These are phyloP conservation scores for Aaosphaeria pasadenensis DNA, from an alignment of 2,329 filamentous ascomycete genomes.

Conservation along the genomic window DNA sequence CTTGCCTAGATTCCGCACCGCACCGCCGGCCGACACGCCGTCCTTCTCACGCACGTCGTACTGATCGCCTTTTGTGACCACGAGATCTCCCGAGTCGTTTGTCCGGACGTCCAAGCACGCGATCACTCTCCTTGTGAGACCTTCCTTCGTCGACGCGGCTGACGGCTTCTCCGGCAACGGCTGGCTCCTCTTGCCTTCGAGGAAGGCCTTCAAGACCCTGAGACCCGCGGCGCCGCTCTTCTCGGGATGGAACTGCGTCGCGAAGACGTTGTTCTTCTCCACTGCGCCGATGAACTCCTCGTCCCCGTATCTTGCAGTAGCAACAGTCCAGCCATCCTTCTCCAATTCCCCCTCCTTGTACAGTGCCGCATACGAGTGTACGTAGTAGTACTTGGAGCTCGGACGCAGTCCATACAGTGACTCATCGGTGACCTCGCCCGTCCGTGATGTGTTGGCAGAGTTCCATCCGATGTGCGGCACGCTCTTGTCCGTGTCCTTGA, in stretches of 20 bases:
- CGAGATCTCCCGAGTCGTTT: slow-evolving; percentile 90
- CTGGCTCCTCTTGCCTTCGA: slow-evolving; percentile 65
- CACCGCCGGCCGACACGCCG: slow-evolving; percentile 51
- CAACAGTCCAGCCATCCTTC: slow-evolving; percentile 83
- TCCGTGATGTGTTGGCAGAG: slow-evolving; percentile 64
- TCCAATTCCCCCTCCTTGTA: slow-evolving; percentile 74
- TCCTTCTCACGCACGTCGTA: slow-evolving; percentile 95
- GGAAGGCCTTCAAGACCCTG: slow-evolving; percentile 78
- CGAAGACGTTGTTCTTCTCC: slow-evolving; percentile 79
- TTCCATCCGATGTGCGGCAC: slow-evolving; percentile 99
- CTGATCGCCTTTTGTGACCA: slow-evolving; percentile 97
- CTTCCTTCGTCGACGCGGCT: slow-evolving; percentile 49
- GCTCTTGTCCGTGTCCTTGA: slow-evolving; percentile 74
- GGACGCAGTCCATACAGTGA: slow-evolving; percentile 76
- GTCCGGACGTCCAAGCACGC: slow-evolving; percentile 93
- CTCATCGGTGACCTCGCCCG: slow-evolving; percentile 41
- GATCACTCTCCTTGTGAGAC: slow-evolving; percentile 88
- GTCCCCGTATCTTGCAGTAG: slow-evolving; percentile 79
- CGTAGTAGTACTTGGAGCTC: slow-evolving; percentile 96
- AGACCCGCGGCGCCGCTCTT: slow-evolving; percentile 92
- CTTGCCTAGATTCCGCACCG: slow-evolving; percentile 91
- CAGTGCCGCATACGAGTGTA: slow-evolving; percentile 87
- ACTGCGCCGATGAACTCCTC: slow-evolving; percentile 93
- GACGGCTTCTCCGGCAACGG: slow-evolving; percentile 46
- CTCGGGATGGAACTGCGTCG: slow-evolving; percentile 96